These are phyloP conservation scores for Limonium bicolor DNA, from an alignment of 148 eudicot genomes.

Conservation along the genomic window DNA sequence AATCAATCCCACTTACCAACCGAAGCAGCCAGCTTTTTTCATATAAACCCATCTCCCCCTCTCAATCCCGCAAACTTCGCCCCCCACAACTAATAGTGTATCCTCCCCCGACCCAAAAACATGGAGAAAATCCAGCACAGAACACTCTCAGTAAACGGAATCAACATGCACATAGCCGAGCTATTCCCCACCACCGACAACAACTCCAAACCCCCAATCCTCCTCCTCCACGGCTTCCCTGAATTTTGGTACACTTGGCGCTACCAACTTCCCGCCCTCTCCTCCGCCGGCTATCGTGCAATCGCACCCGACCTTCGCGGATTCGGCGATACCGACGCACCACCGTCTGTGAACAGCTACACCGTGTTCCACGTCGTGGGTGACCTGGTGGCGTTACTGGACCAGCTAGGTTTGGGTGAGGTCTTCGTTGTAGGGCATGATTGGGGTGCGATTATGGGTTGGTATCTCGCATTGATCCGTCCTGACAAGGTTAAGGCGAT, in stretches of 20 bases:
- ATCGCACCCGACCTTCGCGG: slow-evolving; percentile 57
- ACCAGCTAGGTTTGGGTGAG: slow-evolving; percentile 14
- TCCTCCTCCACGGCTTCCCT: slow-evolving; percentile 51
- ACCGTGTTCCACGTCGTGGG: slow-evolving; percentile 36
- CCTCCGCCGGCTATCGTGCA: slow-evolving; percentile 28
- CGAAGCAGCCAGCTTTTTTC: too few relatives aligned
- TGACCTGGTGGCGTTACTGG: slow-evolving; percentile 29
- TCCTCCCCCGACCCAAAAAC: too few relatives aligned
- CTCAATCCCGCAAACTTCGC: too few relatives aligned
- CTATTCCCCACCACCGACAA: slow-evolving; percentile 4
- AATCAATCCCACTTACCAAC: too few relatives aligned
- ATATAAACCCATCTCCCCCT: too few relatives aligned
- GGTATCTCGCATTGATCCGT: slow-evolving; percentile 25
- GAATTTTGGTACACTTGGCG: slow-evolving; percentile 48
- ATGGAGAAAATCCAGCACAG: slow-evolving; percentile 33
- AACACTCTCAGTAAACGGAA: slow-evolving; percentile 21
- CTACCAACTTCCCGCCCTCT: slow-evolving; percentile 27
- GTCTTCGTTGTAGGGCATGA: slow-evolving; percentile 50
- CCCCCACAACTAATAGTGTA: too few relatives aligned
- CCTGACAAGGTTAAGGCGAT: slow-evolving; percentile 31
- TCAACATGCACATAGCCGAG: slow-evolving; percentile 40
- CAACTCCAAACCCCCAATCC: slow-evolving; percentile 10
- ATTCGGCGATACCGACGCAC: slow-evolving; percentile 38
- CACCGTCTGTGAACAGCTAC: slow-evolving; percentile 16
- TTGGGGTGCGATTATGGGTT: slow-evolving; percentile 39